These are phyloP conservation scores for Penicillium sp. DNA, from an alignment of 2,329 filamentous ascomycete species.

Conservation along the genomic window DNA sequence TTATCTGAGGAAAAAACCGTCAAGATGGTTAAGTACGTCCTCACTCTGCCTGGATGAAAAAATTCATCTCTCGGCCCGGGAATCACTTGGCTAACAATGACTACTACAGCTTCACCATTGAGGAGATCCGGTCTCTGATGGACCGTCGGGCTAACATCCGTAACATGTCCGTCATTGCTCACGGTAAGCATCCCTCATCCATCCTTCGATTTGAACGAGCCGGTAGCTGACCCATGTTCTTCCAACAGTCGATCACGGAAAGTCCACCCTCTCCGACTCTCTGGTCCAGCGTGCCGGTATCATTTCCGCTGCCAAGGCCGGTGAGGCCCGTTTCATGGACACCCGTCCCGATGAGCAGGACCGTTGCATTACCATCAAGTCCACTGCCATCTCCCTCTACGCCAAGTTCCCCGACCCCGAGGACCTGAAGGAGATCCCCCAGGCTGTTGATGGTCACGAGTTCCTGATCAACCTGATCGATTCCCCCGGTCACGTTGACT, in stretches of 20 bases:
- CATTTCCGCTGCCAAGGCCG: conserved; percentile 96
- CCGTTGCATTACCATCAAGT: conserved; percentile 99
- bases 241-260: conserved; percentile 87
- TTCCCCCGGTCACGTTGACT: conserved; percentile 99
- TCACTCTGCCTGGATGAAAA: conserved; percentile 1
- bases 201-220: neutral
- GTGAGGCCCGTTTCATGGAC: conserved; percentile 93
- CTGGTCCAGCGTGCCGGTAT: conserved; percentile 99
- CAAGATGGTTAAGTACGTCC: conserved; percentile 99
- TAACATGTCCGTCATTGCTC: conserved; percentile 99
- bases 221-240: conserved; percentile 6
- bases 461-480: conserved; percentile 99
- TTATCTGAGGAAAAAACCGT: conserved; percentile 58
- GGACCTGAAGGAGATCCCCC: conserved; percentile 90
- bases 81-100: conserved; percentile 31
- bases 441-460: conserved; percentile 84
- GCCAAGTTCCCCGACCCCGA: conserved; percentile 76
- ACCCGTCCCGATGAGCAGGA: conserved; percentile 98
- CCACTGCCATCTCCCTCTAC: conserved; percentile 98
- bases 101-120: conserved; percentile 84
- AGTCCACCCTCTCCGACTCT: conserved; percentile 99
- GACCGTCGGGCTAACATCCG: conserved; percentile 61
- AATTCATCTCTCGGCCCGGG: neutral
- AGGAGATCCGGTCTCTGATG: conserved; percentile 61
- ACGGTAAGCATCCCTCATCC: conserved; percentile 59